Evolutionary conservation across 352 stramenopile genomes (phyloP).

Genomic region (Globisporangium paroecandrum): DNA sequence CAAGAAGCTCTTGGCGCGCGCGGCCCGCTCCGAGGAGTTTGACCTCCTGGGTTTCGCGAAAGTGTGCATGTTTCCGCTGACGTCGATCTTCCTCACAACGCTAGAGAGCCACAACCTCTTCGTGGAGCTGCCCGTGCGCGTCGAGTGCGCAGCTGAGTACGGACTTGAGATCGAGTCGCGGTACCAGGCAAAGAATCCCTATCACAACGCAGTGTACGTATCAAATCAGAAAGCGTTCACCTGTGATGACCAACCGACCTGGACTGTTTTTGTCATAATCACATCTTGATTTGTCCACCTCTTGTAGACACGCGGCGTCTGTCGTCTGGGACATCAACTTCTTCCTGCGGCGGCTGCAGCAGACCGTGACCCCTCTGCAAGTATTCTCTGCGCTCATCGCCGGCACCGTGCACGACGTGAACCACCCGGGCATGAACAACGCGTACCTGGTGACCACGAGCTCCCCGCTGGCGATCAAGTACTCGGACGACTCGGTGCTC

Average conservation of each 20-base stretch:
- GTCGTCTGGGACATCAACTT: slow-evolving; percentile 76
- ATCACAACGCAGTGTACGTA: slow-evolving; percentile 69
- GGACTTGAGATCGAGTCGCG: slow-evolving; percentile 59
- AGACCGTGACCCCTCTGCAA: slow-evolving; percentile 38
- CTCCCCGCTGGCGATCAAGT: slow-evolving; percentile 86
- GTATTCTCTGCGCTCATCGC: slow-evolving; percentile 83
- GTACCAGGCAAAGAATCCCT: slow-evolving; percentile 73
- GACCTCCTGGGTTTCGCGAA: slow-evolving; percentile 50
- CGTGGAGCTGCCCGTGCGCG: slow-evolving; percentile 41
- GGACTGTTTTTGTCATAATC: not conserved
- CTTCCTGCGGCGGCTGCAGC: slow-evolving; percentile 48
- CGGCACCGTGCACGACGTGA: slow-evolving; percentile 91
- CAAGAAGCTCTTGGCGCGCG: slow-evolving; percentile 33
- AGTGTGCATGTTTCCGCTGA: slow-evolving; percentile 49
- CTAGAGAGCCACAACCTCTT: slow-evolving; percentile 67
- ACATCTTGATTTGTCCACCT: slow-evolving; percentile 3
- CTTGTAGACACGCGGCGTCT: slow-evolving; percentile 53
- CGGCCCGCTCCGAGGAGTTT: slow-evolving; percentile 37
- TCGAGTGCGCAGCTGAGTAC: slow-evolving; percentile 54
- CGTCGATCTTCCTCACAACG: slow-evolving; percentile 58
- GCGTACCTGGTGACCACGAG: slow-evolving; percentile 83
- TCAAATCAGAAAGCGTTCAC: not conserved
- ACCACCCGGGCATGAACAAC: slow-evolving; percentile 92
- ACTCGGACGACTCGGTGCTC: slow-evolving; percentile 93
- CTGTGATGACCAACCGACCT: not conserved